Conservation (phyloP, 2,329 filamentous ascomycete genomes). For the Pseudogymnoascus sp. region DNA sequence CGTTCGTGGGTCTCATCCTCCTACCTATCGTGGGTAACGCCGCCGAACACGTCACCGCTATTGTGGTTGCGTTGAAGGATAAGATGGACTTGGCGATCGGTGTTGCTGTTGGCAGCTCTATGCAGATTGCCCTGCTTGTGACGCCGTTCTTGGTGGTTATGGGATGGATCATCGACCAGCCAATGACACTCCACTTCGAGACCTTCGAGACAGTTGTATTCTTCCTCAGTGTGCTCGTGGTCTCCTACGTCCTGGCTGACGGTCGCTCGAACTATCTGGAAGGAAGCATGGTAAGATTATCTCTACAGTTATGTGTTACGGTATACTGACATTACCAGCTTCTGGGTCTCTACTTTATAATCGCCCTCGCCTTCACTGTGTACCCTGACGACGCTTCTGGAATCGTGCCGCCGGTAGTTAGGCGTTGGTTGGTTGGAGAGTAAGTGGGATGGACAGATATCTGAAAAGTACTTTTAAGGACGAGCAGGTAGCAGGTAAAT, state of each 20-base stretch:
- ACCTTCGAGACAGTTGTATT: constrained; percentile 73
- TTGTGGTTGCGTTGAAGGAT: constrained; percentile 68
- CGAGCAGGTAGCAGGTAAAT: too few relatives aligned
- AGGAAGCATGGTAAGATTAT: constrained; percentile 56
- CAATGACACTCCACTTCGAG: constrained; percentile 75
- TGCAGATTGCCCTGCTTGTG: constrained; percentile 75
- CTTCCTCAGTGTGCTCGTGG: constrained; percentile 65
- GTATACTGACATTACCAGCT: constrained; percentile 12
- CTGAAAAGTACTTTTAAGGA: too few relatives aligned
- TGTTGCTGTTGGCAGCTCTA: constrained; percentile 72
- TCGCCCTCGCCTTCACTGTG: constrained; percentile 51
- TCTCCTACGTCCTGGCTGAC: constrained; percentile 70
- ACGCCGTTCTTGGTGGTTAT: constrained; percentile 73
- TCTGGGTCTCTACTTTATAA: constrained; percentile 43
- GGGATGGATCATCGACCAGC: constrained; percentile 63
- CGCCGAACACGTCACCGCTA: constrained; percentile 73
- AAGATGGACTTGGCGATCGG: constrained; percentile 72
- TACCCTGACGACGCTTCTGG: constrained; percentile 42
- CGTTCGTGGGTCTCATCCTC: constrained; percentile 71
- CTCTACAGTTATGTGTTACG: constrained; percentile 23
- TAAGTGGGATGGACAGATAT: neutral
- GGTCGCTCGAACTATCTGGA: constrained; percentile 79
- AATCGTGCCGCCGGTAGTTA: neutral
- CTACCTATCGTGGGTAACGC: constrained; percentile 76
- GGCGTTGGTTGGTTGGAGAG: too few relatives aligned